Evolutionary conservation across 1,284 basidiomycete species (phyloP).

Genomic region (Butyriboletus appendiculatus): DNA sequence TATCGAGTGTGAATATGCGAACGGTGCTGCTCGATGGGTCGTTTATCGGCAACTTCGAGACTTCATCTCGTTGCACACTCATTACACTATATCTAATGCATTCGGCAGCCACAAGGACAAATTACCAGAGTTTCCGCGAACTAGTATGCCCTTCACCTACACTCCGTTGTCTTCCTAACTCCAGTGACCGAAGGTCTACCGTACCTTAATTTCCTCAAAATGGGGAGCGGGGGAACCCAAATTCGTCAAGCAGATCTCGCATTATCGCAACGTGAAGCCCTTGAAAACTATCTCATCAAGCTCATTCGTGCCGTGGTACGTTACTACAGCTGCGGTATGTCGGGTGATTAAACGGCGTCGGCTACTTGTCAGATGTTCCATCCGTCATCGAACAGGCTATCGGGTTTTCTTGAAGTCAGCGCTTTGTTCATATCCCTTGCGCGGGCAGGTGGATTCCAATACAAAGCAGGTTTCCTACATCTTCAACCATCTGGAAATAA

Average conservation of each 20-base stretch:
- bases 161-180: background rate
- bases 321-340: conserved; percentile 3
- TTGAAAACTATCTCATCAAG: conserved; percentile 90
- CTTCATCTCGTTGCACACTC: conserved; percentile 89
- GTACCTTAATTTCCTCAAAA: conserved; percentile 83
- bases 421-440: conserved; percentile 86
- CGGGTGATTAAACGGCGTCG: background rate
- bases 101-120: conserved; percentile 71
- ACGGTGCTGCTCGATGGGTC: conserved; percentile 94
- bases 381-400: conserved; percentile 89
- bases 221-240: conserved; percentile 49
- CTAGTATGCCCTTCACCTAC: conserved; percentile 51
- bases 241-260: conserved; percentile 76
- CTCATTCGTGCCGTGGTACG: conserved; percentile 86
- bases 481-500: conserved; percentile 53
- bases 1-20: conserved; percentile 96
- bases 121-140: conserved; percentile 91
- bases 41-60: conserved; percentile 94
- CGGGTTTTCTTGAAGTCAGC: conserved; percentile 95
- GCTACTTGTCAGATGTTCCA: conserved; percentile 86
- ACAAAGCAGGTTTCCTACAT: conserved; percentile 87
- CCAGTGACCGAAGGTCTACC: conserved; percentile 62
- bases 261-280: conserved; percentile 71
- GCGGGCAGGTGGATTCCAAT: conserved; percentile 79
- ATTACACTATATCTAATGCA: conserved; percentile 88